phyloP scores from a whole-genome alignment of 805 yeast genomes.

The Hanseniaspora singularis region DNA sequence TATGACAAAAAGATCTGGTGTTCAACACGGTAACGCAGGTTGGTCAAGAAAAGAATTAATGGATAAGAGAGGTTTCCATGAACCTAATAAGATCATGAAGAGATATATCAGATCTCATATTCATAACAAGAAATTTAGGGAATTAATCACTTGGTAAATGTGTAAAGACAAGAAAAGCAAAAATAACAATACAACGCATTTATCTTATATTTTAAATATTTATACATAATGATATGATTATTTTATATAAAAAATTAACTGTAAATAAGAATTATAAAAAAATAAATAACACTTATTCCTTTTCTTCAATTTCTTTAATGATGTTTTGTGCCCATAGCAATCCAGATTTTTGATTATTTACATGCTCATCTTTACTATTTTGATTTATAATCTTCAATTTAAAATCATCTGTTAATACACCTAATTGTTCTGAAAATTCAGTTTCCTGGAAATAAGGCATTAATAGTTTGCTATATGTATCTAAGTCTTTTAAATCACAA shows the following conservation, averaged over 20 bases:
- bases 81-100: constrained; percentile 9
- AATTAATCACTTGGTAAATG: constrained; percentile 7
- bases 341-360: neutral
- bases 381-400: neutral
- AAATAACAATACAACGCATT: neutral
- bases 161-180: neutral
- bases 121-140: constrained; percentile 8
- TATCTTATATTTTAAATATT: no score
- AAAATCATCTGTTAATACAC: neutral
- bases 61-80: constrained; percentile 14
- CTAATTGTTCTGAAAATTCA: neutral
- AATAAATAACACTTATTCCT: neutral
- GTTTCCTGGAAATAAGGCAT: neutral
- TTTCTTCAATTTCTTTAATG: neutral
- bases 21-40: constrained; percentile 12
- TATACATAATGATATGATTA: no score
- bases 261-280: no score
- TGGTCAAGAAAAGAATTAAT: constrained; percentile 3
- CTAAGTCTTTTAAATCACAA: constrained; percentile 1
- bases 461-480: neutral
- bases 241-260: no score
- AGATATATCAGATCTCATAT: constrained; percentile 6
- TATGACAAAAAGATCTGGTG: constrained; percentile 12
- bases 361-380: neutral
- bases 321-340: neutral